Percentiles rank a stretch among this genome's conserved stretches.
phyloP scores from a whole-genome alignment of 1,284 basidiomycete genomes.

The Pseudomicrostroma phylloplanum region DNA sequence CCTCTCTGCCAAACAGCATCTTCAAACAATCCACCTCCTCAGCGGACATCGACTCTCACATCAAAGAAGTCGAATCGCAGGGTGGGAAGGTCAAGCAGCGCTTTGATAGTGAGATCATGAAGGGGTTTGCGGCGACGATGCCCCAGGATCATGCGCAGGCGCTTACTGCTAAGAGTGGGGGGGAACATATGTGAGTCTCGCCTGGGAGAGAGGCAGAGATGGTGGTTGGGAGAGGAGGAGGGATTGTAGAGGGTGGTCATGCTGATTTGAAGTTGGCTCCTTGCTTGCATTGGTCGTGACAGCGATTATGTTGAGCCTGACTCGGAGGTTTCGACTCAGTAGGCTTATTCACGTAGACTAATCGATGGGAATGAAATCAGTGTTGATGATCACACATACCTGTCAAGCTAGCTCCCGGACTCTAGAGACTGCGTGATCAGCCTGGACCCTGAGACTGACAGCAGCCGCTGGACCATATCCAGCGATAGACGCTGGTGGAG shows the following conservation, averaged over 20 bases:
- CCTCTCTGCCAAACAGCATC: conserved; percentile 26
- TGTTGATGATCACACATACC: too few species aligned
- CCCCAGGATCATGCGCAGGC: conserved; percentile 25
- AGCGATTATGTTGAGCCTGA: conserved; percentile 46
- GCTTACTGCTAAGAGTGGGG: conserved; percentile 22
- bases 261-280: too few species aligned
- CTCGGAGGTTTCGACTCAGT: conserved; percentile 32
- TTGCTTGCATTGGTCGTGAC: background rate
- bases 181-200: conserved; percentile 36
- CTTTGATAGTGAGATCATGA: conserved; percentile 40
- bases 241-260: background rate
- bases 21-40: conserved; percentile 31
- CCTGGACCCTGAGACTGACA: too few species aligned
- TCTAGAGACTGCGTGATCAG: too few species aligned
- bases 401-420: too few species aligned
- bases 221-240: background rate
- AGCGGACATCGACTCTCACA: conserved; percentile 30
- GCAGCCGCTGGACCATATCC: too few species aligned
- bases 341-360: background rate
- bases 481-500: too few species aligned
- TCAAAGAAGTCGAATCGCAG: conserved; percentile 19
- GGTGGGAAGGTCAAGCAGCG: conserved; percentile 41
- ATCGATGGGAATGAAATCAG: too few species aligned
- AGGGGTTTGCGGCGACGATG: conserved; percentile 35
- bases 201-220: background rate